Evolutionary conservation across 2,329 filamentous ascomycete genomes (phyloP), one percentile per base, ranked within the genome.

Genomic region (Botrytis aclada): DNA sequence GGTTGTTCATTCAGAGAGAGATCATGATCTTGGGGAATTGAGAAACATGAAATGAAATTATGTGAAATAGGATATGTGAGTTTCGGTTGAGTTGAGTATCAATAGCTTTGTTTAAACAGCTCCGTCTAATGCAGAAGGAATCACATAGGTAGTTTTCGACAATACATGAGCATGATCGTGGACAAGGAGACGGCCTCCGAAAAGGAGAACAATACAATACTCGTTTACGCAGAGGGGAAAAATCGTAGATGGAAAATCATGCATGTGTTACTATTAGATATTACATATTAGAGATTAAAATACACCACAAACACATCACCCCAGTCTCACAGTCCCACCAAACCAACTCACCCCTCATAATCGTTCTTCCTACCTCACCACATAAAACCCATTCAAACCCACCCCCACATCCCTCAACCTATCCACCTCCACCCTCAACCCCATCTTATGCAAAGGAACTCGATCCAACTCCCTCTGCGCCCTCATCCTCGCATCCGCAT

Each of bases 381-480:
- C 80, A 76, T 80, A 84, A 75, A 82, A 84, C 1, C 83, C 83
- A 75, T 81, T 81, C 34, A 69, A n/a, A 22, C 74, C 34, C 29
- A 77, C 61, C 32, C 58, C 75, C 63, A 82, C 83, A 75, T 91
- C 88, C 75, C 84, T 84, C 78, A 85, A 78, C 41, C 82, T 81
- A 14, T 82, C 84, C 2, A 82, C 81, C 20, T 85, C 82, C 14
- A 85, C 88, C 69, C 90, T 84, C 61, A 92, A 84, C 0, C 90
- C 90, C 4, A 86, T 83, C 77, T 83, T 83, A 78, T 91, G 88
- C 63, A 90, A 77, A 3, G 89, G 89, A 5, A 91, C 82, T 71
- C 84, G 83, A 74, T 90, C 89, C 10, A 90, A 83, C 56, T 84
- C 83, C 74, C 84, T 85, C 80, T 90, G 87, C 4, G 88, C 83